Evolutionary conservation across 2,329 filamentous ascomycete species (phyloP), one percentile per base, ranked within the genome.

Genomic region (Bretziella fagacearum): DNA sequence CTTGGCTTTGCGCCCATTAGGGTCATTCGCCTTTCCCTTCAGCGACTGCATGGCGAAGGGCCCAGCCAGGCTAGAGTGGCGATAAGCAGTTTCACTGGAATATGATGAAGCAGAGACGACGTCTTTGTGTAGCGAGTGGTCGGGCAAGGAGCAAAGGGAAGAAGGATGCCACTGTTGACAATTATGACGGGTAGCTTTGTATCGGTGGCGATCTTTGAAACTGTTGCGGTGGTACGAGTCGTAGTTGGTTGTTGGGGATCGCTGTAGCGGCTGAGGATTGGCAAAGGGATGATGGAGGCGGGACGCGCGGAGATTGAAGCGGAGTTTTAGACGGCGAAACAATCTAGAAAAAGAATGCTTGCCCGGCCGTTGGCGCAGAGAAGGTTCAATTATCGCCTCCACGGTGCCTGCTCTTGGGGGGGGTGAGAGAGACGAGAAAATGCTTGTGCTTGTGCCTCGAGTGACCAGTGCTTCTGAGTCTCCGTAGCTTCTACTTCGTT

Each of bases 1-100:
- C 71, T 78, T 78, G 57, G 71, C 71, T 67, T 75, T 77, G 58
- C 74, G 70, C 62, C 69, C 71, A 59, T 70, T 69, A 59, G 65
- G 63, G 59, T 77, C 73, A 59, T 47, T 47, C 26, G 69, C 65
- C 61, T 70, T 74, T 56, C 64, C 68, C 63, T 68, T 74, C 61
- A 63, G 64, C 58, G 67, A 57, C 60, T 70, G 68, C 71, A 71
- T 71, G 55, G 23, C 10, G 44, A 32, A 29, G 10, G 18, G 35
- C 8, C 20, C 35, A 39, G 35, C 18, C 35, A 20, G 18, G 5
- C 18, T 39, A 10, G 7, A 22, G 7, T 39, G 6, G 18, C 23
- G 35, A 20, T 23, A 20, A 8, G 35, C 20, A 39, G 35, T 39
- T 39, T 39, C 18, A 39, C 35, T 39, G n/a, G 15, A n/a, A n/a